Conservation (phyloP, 1,284 basidiomycete species). For the Cutaneotrichosporon sp. region DNA sequence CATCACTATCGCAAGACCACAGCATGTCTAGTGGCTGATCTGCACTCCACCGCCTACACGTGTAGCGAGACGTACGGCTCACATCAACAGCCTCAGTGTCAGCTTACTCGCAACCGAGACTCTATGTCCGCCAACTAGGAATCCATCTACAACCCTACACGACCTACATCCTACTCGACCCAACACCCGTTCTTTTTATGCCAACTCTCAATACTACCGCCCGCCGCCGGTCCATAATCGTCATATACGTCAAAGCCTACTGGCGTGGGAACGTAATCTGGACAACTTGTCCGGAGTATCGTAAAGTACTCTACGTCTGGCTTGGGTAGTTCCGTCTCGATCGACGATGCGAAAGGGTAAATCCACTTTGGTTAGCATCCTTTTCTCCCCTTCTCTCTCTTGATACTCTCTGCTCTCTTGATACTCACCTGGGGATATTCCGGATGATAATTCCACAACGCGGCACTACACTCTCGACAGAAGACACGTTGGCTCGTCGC, state of each 20-base stretch:
- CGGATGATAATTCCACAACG: conserved; percentile 52
- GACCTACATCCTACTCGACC: conserved; percentile 32
- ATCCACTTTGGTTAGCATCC: conserved; percentile 43
- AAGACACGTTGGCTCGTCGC: conserved; percentile 42
- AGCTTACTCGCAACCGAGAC: not conserved
- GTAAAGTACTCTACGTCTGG: conserved; percentile 32
- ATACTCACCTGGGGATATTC: conserved; percentile 45
- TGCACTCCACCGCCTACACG: not conserved
- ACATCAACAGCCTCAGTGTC: too few relatives aligned
- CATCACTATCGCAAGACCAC: too few relatives aligned
- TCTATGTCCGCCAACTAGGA: too few relatives aligned
- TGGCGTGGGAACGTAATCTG: conserved; percentile 43
- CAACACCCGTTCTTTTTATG: conserved; percentile 45
- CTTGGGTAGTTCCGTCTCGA: conserved; percentile 47
- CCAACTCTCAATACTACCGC: conserved; percentile 45
- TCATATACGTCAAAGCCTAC: conserved; percentile 36
- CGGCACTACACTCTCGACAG: conserved; percentile 47
- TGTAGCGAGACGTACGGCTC: too few relatives aligned
- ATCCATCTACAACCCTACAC: not conserved
- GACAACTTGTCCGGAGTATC: conserved; percentile 45
- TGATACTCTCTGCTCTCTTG: too few relatives aligned
- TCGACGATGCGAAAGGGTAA: conserved; percentile 50
- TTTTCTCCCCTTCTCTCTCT: not conserved
- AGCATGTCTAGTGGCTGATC: not conserved
- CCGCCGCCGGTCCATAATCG: conserved; percentile 37